Conservation (phyloP, 495 filamentous ascomycete genomes). For the Pseudomonodictys pantanalensis region DNA sequence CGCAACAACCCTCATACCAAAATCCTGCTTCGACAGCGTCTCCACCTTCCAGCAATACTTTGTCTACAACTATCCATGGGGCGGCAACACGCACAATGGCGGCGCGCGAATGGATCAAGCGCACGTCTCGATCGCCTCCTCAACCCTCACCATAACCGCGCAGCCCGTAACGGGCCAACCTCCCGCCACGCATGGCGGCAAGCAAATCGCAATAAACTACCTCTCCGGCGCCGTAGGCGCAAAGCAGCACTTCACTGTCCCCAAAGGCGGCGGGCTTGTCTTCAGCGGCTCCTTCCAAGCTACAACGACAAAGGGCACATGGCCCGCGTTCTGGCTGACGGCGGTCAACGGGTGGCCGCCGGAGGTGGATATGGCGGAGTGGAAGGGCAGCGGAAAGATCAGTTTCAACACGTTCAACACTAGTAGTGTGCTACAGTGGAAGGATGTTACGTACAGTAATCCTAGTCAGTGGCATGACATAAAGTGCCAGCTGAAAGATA, state of each 20-base stretch:
- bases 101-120: constrained; percentile 54
- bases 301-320: constrained; percentile 51
- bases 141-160: constrained; percentile 48
- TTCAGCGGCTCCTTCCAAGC: constrained; percentile 54
- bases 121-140: constrained; percentile 33
- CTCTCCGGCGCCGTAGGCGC: constrained; percentile 52
- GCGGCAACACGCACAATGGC: constrained; percentile 52
- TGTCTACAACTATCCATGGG: constrained; percentile 51
- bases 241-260: constrained; percentile 40
- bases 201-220: constrained; percentile 53
- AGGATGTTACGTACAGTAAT: constrained; percentile 50
- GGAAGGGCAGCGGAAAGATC: constrained; percentile 61
- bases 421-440: constrained; percentile 46
- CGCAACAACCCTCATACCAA: constrained; percentile 49
- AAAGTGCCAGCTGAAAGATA: constrained; percentile 50
- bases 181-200: constrained; percentile 42
- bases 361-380: constrained; percentile 61
- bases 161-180: constrained; percentile 46
- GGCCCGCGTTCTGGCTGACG: constrained; percentile 49
- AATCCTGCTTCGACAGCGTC: constrained; percentile 52
- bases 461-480: constrained; percentile 52
- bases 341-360: constrained; percentile 42
- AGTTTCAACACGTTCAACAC: constrained; percentile 63
- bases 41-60: constrained; percentile 52
- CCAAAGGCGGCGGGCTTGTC: constrained; percentile 51